phyloP scores from a whole-genome alignment of 2,329 filamentous ascomycete genomes.

The Sporothrix brunneoviolacea region DNA sequence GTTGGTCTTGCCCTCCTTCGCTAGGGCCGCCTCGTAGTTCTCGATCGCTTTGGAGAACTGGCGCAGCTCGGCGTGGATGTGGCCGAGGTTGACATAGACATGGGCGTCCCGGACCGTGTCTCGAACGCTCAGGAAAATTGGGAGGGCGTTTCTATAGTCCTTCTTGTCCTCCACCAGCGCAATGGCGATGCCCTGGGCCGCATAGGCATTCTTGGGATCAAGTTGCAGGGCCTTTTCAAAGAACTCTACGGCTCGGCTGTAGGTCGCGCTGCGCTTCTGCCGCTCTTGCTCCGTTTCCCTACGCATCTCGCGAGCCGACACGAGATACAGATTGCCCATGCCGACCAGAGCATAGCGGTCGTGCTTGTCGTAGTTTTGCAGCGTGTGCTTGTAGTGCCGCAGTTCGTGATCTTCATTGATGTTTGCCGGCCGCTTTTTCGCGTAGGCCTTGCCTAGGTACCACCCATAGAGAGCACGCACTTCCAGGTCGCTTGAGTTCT shows the following conservation, averaged over 20 bases:
- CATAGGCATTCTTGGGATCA: conserved; percentile 93
- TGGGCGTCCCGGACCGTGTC: conserved; percentile 85
- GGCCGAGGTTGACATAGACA: conserved; percentile 87
- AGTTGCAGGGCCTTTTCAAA: conserved; percentile 95
- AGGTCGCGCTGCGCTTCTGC: conserved; percentile 80
- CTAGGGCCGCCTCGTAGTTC: conserved; percentile 80
- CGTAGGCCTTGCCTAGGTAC: conserved; percentile 76
- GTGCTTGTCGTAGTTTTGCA: conserved; percentile 93
- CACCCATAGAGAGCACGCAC: conserved; percentile 90
- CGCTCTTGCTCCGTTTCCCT: conserved; percentile 84
- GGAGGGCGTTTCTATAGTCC: conserved; percentile 72
- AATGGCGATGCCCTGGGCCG: conserved; percentile 92
- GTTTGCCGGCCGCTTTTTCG: conserved; percentile 74
- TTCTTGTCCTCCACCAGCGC: conserved; percentile 92
- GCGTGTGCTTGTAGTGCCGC: conserved; percentile 90
- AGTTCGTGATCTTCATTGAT: conserved; percentile 86
- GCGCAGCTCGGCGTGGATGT: conserved; percentile 82
- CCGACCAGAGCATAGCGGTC: conserved; percentile 93
- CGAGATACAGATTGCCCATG: conserved; percentile 90
- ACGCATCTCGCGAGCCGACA: conserved; percentile 88
- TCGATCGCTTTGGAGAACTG: conserved; percentile 91
- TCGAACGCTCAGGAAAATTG: conserved; percentile 83
- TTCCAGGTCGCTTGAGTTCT: conserved; percentile 78
- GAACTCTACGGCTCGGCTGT: conserved; percentile 91
- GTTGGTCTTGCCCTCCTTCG: conserved; percentile 65